Evolutionary conservation across 495 filamentous ascomycete species (phyloP).

Genomic region (Acidiella bohemica): DNA sequence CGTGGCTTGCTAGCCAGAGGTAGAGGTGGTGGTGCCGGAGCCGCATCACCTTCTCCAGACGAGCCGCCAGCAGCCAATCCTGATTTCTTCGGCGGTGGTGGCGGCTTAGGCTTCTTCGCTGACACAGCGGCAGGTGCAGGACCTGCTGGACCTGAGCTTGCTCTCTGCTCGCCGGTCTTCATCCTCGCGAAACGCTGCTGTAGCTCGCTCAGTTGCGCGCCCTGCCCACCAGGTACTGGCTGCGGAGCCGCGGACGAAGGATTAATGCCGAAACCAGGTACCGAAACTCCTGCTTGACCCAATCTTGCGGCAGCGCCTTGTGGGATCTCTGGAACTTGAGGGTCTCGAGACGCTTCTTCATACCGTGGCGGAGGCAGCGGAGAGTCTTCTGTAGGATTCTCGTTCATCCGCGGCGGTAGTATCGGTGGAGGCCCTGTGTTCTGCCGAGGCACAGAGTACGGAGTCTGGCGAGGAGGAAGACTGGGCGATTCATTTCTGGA

Average conservation of each 20-base stretch:
- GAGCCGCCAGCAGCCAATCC: constrained; percentile 3
- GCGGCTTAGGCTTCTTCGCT: constrained; percentile 15
- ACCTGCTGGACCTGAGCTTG: constrained; percentile 46
- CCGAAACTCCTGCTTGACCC: constrained; percentile 63
- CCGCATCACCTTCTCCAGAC: neutral
- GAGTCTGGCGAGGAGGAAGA: constrained; percentile 9
- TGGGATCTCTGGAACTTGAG: constrained; percentile 38
- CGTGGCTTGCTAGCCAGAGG: constrained; percentile 19
- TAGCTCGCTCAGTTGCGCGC: constrained; percentile 46
- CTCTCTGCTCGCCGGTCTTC: constrained; percentile 43
- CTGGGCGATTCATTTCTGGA: no score
- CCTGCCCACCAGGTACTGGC: constrained; percentile 6
- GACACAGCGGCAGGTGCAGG: constrained; percentile 29
- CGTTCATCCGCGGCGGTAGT: constrained; percentile 55
- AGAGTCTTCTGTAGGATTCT: constrained; percentile 33
- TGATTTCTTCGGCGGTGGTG: constrained; percentile 20
- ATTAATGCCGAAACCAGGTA: constrained; percentile 64
- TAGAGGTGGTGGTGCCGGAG: constrained; percentile 17
- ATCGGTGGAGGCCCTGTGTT: constrained; percentile 54
- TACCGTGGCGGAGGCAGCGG: constrained; percentile 43
- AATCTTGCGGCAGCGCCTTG: constrained; percentile 55
- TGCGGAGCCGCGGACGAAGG: constrained; percentile 21
- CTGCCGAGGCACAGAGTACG: constrained; percentile 25
- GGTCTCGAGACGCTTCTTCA: constrained; percentile 25
- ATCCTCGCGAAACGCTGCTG: constrained; percentile 54